Percentiles rank a stretch among this genome's conserved stretches.
phyloP scores from a whole-genome alignment of 148 eudicot species.

The Arctostaphylos glauca region DNA sequence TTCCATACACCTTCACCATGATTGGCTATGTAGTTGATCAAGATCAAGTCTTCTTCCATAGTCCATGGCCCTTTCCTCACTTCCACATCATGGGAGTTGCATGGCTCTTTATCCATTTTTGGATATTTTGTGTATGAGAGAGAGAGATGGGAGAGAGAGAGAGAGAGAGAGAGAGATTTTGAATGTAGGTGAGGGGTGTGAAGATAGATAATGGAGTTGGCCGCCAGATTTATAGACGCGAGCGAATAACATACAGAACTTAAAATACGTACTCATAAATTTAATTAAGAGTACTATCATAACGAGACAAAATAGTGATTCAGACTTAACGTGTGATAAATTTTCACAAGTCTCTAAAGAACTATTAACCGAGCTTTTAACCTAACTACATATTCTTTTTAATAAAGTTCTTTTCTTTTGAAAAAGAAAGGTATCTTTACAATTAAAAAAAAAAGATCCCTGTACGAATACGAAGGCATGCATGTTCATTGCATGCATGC shows the following conservation, averaged over 20 bases:
- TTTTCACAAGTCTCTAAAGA: neutral
- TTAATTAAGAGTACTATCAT: neutral
- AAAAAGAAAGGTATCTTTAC: neutral
- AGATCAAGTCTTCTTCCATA: constrained; percentile 91
- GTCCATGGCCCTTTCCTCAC: constrained; percentile 99
- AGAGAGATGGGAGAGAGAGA: neutral
- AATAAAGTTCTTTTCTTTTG: neutral
- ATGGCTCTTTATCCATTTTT: constrained; percentile 60
- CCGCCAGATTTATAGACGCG: constrained; percentile 42
- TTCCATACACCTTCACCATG: constrained; percentile 99
- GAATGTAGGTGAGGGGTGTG: constrained; percentile 9
- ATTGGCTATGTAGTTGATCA: constrained; percentile 83
- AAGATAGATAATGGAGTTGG: constrained; percentile 33
- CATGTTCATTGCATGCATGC: neutral
- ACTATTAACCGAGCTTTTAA: neutral
- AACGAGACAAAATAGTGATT: neutral
- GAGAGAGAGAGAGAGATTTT: neutral
- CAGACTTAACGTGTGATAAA: neutral
- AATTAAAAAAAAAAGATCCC: neutral
- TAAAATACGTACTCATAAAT: constrained; percentile 13
- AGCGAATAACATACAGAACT: neutral
- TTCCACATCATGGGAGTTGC: constrained; percentile 54
- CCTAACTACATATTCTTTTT: constrained; percentile 12
- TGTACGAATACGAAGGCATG: neutral
- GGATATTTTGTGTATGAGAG: neutral